phyloP scores from a whole-genome alignment of 179 eudicot genomes.

The Gypsophila paniculata region DNA sequence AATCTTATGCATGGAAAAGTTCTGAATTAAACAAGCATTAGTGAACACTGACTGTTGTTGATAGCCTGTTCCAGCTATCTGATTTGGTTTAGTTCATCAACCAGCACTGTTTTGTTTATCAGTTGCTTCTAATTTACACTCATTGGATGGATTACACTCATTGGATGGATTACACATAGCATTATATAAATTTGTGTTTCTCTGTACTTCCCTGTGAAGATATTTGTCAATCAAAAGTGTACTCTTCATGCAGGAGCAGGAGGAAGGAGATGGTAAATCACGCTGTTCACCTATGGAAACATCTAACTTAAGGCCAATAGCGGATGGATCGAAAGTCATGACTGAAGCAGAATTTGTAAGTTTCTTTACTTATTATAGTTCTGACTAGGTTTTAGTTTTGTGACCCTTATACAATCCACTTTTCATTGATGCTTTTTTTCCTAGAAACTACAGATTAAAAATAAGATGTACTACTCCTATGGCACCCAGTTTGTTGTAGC shows the following conservation, averaged over 20 bases:
- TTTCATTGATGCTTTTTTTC: not conserved
- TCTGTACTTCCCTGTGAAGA: not conserved
- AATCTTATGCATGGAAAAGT: not conserved
- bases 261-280: slow-evolving; percentile 26
- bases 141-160: not conserved
- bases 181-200: not conserved
- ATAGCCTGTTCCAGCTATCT: not conserved
- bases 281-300: slow-evolving; percentile 27
- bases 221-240: not conserved
- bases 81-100: not conserved
- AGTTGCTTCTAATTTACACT: not conserved
- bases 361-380: not conserved
- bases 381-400: slow-evolving; percentile 4
- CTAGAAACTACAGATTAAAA: not conserved
- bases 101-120: too few species aligned
- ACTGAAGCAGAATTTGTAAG: slow-evolving; percentile 21
- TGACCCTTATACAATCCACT: not conserved
- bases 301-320: slow-evolving; percentile 22
- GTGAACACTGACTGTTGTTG: not conserved
- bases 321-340: slow-evolving; percentile 21
- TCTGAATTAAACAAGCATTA: not conserved
- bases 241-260: slow-evolving; percentile 26
- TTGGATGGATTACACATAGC: not conserved
- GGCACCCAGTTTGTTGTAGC: not conserved
- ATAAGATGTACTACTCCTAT: not conserved